Base-by-base conservation (phyloP, 129 eudicot genomes). In the Centrapalus pauciflorus region DNA sequence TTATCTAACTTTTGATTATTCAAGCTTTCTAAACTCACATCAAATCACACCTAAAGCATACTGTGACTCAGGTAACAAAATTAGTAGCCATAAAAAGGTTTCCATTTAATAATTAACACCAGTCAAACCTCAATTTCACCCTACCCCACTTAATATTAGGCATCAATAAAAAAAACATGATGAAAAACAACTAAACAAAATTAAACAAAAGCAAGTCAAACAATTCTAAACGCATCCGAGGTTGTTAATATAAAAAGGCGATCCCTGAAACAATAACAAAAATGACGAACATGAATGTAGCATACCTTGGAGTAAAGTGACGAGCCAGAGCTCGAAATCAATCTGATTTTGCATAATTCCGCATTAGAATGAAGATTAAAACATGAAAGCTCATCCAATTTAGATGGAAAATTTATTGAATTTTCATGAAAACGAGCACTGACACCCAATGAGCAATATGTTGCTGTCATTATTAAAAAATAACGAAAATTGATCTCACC, bases 271-370 rank as follows among this genome's bases (percentile, higher is more conserved):
- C 29, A 66, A 28, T 34, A 45, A 25, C 69, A 21, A 24, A 19
- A 27, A 27, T n/a, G 43, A 29, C 11, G 24, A 29, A 7, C 33
- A 29, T 40, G 65, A 32, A 0, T 50, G 21, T 40, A 34, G 26
- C 11, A 29, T 76, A 84, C 95, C 90, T 85, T 85, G 50, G 70
- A 77, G 34, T 40, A 55, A 64, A 43, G 43, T 60, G 74, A 46
- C 19, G 71, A 70, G 37, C 59, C 64, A 50, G 41, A 55, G 71
- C 52, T 66, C 26, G 84, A 65, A 64, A 29, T 72, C 40, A 81
- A 72, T 63, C 66, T 52, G 35, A 84, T 32, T 51, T 80, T 63
- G 14, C 73, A 27, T 10, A 71, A 54, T 59, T 80, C 80, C 38
- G 70, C 77, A 59, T 41, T 62, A 30, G 68, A 46, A 19, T 76